Conservation (phyloP, 768 basidiomycete genomes). For the Naganishia vaughanmartiniae region DNA sequence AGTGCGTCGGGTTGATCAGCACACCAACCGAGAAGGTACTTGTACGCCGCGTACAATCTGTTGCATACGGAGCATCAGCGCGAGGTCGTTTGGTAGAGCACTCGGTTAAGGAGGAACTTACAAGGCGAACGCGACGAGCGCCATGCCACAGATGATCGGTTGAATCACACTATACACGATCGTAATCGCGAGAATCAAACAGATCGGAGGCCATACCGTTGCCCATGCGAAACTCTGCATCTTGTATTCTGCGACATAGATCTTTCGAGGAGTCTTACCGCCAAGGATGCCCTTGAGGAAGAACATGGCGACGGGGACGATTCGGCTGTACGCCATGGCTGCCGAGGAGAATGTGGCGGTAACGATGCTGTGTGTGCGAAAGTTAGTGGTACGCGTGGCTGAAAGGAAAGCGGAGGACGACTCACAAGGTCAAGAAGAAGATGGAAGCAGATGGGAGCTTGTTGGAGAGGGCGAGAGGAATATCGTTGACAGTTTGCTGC, state of each 20-base stretch:
- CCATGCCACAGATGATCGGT: constrained; percentile 51
- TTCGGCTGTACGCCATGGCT: constrained; percentile 47
- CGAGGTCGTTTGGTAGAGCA: not conserved
- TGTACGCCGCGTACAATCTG: constrained; percentile 49
- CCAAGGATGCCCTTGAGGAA: constrained; percentile 42
- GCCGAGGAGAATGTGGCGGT: constrained; percentile 47
- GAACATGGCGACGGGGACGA: constrained; percentile 47
- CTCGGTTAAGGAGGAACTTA: not conserved
- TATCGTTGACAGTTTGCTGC: not conserved
- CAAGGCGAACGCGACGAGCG: constrained; percentile 47
- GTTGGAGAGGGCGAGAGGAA: constrained; percentile 39
- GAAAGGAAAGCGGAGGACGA: not conserved
- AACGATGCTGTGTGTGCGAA: constrained; percentile 37
- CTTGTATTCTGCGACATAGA: constrained; percentile 37
- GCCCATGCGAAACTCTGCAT: constrained; percentile 44
- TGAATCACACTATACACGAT: constrained; percentile 53
- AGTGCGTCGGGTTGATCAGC: constrained; percentile 50
- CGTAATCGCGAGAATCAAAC: constrained; percentile 49
- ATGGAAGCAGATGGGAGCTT: constrained; percentile 49
- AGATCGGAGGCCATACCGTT: constrained; percentile 47
- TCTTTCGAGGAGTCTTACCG: constrained; percentile 51
- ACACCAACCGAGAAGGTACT: constrained; percentile 52
- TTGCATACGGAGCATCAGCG: not conserved
- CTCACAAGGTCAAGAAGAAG: constrained; percentile 53
- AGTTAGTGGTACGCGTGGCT: not conserved